A percentile compares a stretch with the other conserved stretches of the same genome.
Conservation (phyloP, 2,329 filamentous ascomycete species). For the Tolypocladium pustulatum region DNA sequence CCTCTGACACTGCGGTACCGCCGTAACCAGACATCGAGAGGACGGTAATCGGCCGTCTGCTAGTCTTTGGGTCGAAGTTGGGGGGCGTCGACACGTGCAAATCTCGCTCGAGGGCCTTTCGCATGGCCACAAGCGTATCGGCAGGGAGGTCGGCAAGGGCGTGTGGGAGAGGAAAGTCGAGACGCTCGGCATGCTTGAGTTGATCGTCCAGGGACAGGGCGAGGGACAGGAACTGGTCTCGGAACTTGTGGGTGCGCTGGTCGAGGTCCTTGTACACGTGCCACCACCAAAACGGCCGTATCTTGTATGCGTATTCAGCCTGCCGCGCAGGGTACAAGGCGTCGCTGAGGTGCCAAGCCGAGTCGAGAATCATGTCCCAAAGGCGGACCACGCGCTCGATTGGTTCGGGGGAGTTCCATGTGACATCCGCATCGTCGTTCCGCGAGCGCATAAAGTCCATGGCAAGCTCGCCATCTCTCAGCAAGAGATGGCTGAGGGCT, state of each 20-base stretch:
- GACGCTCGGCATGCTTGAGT: conserved; percentile 17
- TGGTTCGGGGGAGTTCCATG: conserved; percentile 4
- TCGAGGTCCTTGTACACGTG: conserved; percentile 25
- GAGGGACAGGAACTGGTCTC: conserved; percentile 17
- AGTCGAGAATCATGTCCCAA: conserved; percentile 26
- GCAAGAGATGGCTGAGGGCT: conserved; percentile 12
- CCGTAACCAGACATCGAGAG: conserved; percentile 26
- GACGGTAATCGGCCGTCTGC: conserved; percentile 27
- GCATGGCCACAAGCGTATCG: conserved; percentile 20
- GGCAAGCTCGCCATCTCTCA: conserved; percentile 8
- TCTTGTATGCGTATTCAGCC: conserved; percentile 21
- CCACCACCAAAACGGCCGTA: conserved; percentile 30
- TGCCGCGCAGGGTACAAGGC: conserved; percentile 21
- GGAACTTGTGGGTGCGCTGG: conserved; percentile 14
- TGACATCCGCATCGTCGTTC: neutral
- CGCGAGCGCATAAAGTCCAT: conserved; percentile 5
- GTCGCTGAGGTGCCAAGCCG: conserved; percentile 24
- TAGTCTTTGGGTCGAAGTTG: conserved; percentile 18
- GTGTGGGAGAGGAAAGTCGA: conserved; percentile 22
- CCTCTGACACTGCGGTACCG: conserved; percentile 25
- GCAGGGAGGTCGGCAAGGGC: conserved; percentile 22
- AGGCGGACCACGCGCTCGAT: conserved; percentile 12
- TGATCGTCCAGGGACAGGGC: conserved; percentile 15
- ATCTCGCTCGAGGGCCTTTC: conserved; percentile 17
- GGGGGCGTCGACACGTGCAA: conserved; percentile 15